Evolutionary conservation across 495 filamentous ascomycete genomes (phyloP), one percentile per base, ranked within the genome.

Genomic region (Extremus antarcticus): DNA sequence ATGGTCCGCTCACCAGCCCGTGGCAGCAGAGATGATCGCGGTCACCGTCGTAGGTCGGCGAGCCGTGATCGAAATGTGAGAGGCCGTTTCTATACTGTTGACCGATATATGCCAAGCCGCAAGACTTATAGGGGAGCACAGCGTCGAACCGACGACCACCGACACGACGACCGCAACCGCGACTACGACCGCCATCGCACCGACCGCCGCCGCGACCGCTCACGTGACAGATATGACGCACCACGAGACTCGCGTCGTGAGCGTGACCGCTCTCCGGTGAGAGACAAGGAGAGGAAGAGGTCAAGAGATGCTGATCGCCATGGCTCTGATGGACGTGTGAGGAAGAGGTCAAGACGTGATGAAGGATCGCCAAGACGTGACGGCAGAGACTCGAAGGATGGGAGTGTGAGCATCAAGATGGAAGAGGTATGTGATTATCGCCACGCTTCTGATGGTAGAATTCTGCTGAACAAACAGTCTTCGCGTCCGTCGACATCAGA

Each of bases 1-100:
- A 62, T 62, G 59, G 55, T 46, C 55, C 59, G 59, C 59, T 62
- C 59, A 62, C 59, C 59, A 58, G 22, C 48, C 29, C 59, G 51
- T 55, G 55, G 59, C 55, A 47, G 32, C 39, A 51, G 54, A 21
- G 58, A 57, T 41, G 54, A 60, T 43, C 56, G 56, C 22, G 51
- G 47, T 41, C 41, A 55, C 39, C 55, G 55, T 7, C 52, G 50
- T n/a, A 43, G 57, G 22, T 55, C 49, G 16, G 29, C 52, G 24
- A 52, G 50, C 21, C 50, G 32, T 17, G 51, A 54, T 39, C 47
- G 56, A 50, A 43, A 59, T 32, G 56, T 59, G 48, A 54, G 53
- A 45, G 16, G 24, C 9, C 32, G 47, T 47, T 51, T 35, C 25
- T 55, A n/a, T n/a, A n/a, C n/a, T n/a, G n/a, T n/a, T n/a, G n/a